A percentile compares a stretch with the other conserved stretches of the same genome.
Conservation (phyloP, 2,329 filamentous ascomycete genomes). For the Periconia digitata region DNA sequence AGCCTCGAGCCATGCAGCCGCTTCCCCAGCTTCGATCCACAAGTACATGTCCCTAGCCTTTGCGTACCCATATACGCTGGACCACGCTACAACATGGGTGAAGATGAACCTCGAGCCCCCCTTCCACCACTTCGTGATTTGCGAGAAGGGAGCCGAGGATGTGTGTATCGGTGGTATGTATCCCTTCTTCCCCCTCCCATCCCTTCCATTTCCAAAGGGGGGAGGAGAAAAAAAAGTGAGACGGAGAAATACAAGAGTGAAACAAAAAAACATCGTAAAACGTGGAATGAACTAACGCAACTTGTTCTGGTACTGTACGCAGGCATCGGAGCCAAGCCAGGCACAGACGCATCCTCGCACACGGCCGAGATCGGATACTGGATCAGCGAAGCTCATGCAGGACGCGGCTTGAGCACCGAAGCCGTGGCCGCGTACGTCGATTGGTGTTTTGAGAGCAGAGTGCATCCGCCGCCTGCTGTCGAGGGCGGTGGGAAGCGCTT, state of each 20-base stretch:
- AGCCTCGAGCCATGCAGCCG: constrained; percentile 21
- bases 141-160: not conserved
- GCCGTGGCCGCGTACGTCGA: constrained; percentile 35
- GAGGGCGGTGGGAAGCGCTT: constrained; percentile 21
- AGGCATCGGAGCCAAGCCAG: constrained; percentile 41
- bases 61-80: constrained; percentile 43
- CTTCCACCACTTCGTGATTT: constrained; percentile 22
- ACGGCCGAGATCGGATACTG: constrained; percentile 48
- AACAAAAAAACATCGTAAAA: too few species aligned
- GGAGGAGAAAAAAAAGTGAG: too few species aligned
- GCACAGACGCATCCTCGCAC: constrained; percentile 38
- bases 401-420: constrained; percentile 36
- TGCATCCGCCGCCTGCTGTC: constrained; percentile 1
- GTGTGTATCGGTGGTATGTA: not conserved
- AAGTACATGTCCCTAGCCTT: constrained; percentile 43
- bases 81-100: constrained; percentile 40
- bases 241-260: too few species aligned
- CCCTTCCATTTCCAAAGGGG: too few species aligned
- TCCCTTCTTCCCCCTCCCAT: too few species aligned
- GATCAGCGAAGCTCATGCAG: constrained; percentile 42
- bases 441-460: constrained; percentile 33
- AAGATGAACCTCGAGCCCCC: constrained; percentile 20
- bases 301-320: too few species aligned
- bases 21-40: constrained; percentile 35
- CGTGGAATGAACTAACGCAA: too few species aligned